Conservation (phyloP, 2,329 filamentous ascomycete genomes). For the Paecilomyces sp. region DNA sequence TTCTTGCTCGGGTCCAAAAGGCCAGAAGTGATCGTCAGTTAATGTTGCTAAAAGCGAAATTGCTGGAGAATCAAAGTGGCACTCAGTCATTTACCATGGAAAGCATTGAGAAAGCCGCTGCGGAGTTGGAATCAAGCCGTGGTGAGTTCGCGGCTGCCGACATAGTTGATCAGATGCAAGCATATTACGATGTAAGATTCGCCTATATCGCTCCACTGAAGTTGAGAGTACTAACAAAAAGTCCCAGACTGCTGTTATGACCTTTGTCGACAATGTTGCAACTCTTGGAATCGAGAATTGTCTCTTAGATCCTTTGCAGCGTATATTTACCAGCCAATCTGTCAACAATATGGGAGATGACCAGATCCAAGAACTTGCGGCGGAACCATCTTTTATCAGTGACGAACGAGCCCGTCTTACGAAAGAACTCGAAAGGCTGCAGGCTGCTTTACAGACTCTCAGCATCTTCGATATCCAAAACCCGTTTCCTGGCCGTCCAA, state of each 20-base stretch:
- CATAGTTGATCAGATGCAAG: slow-evolving; percentile 39
- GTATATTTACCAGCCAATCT: slow-evolving; percentile 24
- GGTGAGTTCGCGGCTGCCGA: slow-evolving; percentile 31
- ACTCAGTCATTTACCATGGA: neutral
- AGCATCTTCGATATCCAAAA: neutral
- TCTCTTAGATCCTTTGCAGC: slow-evolving; percentile 35
- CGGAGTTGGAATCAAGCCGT: slow-evolving; percentile 2
- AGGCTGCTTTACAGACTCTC: neutral
- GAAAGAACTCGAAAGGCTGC: neutral
- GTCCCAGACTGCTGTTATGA: slow-evolving; percentile 26
- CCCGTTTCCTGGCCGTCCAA: neutral
- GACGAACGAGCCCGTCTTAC: neutral
- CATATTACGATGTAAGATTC: slow-evolving; percentile 38
- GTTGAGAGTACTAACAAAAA: neutral
- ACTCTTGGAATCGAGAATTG: slow-evolving; percentile 45
- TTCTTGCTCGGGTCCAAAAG: neutral
- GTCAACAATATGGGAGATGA: neutral
- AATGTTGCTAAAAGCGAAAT: neutral
- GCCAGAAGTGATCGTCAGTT: neutral
- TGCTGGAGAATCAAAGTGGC: neutral
- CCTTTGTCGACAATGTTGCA: slow-evolving; percentile 43
- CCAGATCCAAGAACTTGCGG: neutral
- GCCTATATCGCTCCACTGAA: neutral
- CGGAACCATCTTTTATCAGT: neutral
- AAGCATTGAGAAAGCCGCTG: neutral